A percentile compares a stretch with the other conserved stretches of the same genome.
These are phyloP conservation scores for Hyaloperonospora arabidopsidis DNA, from an alignment of 352 stramenopile species.

Conservation along the genomic window DNA sequence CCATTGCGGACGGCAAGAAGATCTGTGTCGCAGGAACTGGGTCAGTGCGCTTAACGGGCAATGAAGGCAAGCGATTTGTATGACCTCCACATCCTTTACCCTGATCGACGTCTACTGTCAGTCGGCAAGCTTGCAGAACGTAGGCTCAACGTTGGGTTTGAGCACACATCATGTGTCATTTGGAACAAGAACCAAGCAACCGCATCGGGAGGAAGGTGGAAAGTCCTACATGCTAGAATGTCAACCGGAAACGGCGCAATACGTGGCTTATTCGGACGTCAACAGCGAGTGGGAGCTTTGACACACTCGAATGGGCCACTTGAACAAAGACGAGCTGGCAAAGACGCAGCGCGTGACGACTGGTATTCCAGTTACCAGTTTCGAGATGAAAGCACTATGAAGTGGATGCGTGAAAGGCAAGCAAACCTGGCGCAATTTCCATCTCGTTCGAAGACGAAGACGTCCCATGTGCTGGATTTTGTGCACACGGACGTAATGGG, in stretches of 20 bases:
- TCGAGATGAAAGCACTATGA: neutral
- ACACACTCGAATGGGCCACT: conserved; percentile 20
- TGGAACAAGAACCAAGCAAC: conserved; percentile 1
- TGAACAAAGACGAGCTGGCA: conserved; percentile 1
- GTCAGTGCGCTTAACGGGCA: neutral
- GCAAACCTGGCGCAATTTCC: neutral
- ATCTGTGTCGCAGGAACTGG: neutral
- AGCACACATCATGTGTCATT: neutral
- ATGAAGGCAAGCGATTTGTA: neutral
- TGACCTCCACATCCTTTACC: conserved; percentile 5
- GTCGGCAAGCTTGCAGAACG: conserved; percentile 10
- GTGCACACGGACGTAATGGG: conserved; percentile 13
- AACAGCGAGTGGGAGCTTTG: conserved; percentile 20
- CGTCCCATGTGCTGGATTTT: conserved; percentile 3
- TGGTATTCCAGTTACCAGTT: neutral
- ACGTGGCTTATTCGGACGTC: conserved; percentile 3
- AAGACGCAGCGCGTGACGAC: neutral
- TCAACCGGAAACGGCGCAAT: neutral
- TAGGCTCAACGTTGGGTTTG: conserved; percentile 11
- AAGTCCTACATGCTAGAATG: conserved; percentile 18
- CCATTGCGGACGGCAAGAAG: neutral
- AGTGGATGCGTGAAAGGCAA: neutral
- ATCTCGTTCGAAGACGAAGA: conserved; percentile 9
- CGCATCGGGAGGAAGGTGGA: conserved; percentile 11
- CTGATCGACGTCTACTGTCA: conserved; percentile 18